These are phyloP conservation scores for Trichoderma gamsii DNA, from an alignment of 495 filamentous ascomycete genomes.

Conservation along the genomic window DNA sequence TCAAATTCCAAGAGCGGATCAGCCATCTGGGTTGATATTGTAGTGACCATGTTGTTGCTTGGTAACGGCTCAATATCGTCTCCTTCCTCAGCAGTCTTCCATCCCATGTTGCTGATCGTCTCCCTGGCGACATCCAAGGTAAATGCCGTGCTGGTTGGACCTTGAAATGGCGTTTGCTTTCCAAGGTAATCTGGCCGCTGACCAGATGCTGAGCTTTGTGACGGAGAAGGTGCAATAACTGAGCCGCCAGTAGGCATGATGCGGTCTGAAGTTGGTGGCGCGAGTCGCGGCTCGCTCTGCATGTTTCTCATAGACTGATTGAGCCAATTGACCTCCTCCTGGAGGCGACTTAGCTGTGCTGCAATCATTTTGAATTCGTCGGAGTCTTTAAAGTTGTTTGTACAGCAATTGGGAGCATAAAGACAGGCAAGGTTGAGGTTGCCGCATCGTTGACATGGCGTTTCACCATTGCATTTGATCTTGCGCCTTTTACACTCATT, in stretches of 20 bases:
- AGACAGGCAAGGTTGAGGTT: conserved; percentile 74
- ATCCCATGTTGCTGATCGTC: conserved; percentile 85
- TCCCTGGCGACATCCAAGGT: conserved; percentile 82
- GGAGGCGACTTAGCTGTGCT: conserved; percentile 64
- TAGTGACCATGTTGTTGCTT: conserved; percentile 24
- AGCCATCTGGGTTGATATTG: conserved; percentile 36
- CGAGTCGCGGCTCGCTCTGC: conserved; percentile 40
- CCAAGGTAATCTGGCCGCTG: conserved; percentile 24
- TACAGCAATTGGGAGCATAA: conserved; percentile 88
- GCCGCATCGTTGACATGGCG: conserved; percentile 77
- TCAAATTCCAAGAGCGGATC: conserved; percentile 73
- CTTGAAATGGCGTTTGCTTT: conserved; percentile 64
- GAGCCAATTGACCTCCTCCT: conserved; percentile 76
- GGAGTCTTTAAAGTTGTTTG: conserved; percentile 74
- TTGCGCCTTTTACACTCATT: conserved; percentile 88
- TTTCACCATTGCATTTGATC: conserved; percentile 87
- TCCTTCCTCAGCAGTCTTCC: conserved; percentile 52
- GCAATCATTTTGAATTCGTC: conserved; percentile 80
- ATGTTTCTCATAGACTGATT: conserved; percentile 64
- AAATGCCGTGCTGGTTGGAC: conserved; percentile 80
- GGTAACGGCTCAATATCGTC: conserved; percentile 48
- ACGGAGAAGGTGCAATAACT: conserved; percentile 31
- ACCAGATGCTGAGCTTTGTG: conserved; percentile 28
- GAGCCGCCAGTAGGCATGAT: conserved; percentile 27
- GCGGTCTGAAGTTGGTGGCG: conserved; percentile 38